Evolutionary conservation across 2,329 filamentous ascomycete species (phyloP).

Genomic region (Cladorrhinum sp.): DNA sequence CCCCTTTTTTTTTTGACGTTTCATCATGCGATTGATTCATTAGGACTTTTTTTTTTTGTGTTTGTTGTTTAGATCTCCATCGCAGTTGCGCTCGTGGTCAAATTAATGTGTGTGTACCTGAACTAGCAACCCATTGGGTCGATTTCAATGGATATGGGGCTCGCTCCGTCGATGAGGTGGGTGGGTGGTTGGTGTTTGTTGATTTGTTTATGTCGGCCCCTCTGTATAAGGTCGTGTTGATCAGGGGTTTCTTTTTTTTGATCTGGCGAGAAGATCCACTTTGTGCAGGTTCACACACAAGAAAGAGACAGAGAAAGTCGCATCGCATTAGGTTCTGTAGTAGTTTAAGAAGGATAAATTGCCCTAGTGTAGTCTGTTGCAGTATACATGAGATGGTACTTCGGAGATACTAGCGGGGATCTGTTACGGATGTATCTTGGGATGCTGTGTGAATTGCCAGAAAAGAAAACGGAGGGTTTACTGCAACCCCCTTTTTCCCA

Average conservation of each 20-base stretch:
- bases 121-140: too few species aligned
- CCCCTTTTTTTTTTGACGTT: too few species aligned
- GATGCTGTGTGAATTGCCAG: neutral
- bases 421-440: neutral
- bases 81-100: too few species aligned
- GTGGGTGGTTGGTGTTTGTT: neutral
- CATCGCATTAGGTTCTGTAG: neutral
- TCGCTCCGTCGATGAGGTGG: neutral
- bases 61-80: too few species aligned
- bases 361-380: too few species aligned
- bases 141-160: neutral
- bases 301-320: neutral
- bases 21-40: too few species aligned
- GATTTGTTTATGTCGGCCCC: neutral
- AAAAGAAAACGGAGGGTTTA: neutral
- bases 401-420: neutral
- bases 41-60: too few species aligned
- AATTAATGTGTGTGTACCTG: too few species aligned
- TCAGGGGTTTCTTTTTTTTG: neutral
- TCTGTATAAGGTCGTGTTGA: neutral
- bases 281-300: too few species aligned
- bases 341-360: neutral
- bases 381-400: neutral
- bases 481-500: too few species aligned
- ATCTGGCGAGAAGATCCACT: neutral